These are phyloP conservation scores for Funneliformis geosporum DNA, from an alignment of 192 early-diverging fungal genomes.

Conservation along the genomic window DNA sequence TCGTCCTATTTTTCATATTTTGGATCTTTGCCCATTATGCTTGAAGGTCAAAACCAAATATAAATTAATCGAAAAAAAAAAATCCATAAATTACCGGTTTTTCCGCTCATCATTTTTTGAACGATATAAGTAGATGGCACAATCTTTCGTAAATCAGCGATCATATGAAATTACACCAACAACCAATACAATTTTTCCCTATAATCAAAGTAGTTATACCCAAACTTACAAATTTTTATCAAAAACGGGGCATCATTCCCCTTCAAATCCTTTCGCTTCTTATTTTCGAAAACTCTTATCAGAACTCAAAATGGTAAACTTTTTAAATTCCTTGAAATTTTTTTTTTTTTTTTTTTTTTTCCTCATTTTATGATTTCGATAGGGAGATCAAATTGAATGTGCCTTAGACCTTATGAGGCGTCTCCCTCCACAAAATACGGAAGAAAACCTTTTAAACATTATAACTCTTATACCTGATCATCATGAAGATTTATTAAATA, in stretches of 20 bases:
- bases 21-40: neutral
- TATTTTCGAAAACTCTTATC: conserved; percentile 26
- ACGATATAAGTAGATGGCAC: neutral
- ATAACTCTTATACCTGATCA: conserved; percentile 81
- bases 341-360: neutral
- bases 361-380: neutral
- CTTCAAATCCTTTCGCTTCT: neutral
- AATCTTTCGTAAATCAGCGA: neutral
- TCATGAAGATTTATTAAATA: conserved; percentile 87
- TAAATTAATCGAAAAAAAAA: neutral
- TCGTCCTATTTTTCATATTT: neutral
- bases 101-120: neutral
- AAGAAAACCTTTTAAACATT: conserved; percentile 83
- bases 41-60: neutral
- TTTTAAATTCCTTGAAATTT: neutral
- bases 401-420: conserved; percentile 98
- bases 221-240: neutral
- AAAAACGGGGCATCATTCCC: too few relatives aligned
- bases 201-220: neutral
- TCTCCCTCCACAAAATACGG: conserved; percentile 88
- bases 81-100: neutral
- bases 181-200: conserved; percentile 27
- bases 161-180: conserved; percentile 28
- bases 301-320: conserved; percentile 15
- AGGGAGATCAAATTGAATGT: conserved; percentile 71